Conservation (phyloP, 225 moss, liverwort and hornwort genomes). For the Neckera pumila region DNA sequence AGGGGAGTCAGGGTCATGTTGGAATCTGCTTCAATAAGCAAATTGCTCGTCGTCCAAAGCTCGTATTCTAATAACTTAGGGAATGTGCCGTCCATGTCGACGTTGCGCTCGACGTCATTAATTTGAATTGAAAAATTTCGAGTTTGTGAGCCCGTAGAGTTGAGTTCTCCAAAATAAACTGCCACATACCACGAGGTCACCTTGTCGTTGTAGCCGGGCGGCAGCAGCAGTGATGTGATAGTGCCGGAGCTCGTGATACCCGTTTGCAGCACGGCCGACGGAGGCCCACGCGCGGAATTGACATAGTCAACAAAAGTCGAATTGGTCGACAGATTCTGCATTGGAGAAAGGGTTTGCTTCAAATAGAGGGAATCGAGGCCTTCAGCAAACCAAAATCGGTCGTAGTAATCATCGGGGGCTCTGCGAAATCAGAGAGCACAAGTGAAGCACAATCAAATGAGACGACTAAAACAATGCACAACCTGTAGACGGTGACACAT, state of each 20-base stretch:
- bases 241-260: not conserved
- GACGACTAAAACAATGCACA: not conserved
- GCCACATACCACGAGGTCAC: not conserved
- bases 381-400: not conserved
- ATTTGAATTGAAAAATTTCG: not conserved
- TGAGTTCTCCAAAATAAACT: not conserved
- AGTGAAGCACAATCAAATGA: not conserved
- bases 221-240: not conserved
- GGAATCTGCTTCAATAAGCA: not conserved
- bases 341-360: not conserved
- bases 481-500: too few species aligned
- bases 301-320: not conserved
- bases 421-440: not conserved
- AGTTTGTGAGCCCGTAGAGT: not conserved
- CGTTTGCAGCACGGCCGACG: not conserved
- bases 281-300: not conserved
- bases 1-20: not conserved
- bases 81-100: not conserved
- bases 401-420: not conserved
- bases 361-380: not conserved
- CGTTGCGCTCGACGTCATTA: accelerated
- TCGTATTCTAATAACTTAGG: accelerated
- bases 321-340: not conserved
- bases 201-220: accelerated
- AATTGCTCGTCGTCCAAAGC: not conserved